These are phyloP conservation scores for Rhizoclosmatium globosum DNA, from an alignment of 192 early-diverging fungal species.

Conservation along the genomic window DNA sequence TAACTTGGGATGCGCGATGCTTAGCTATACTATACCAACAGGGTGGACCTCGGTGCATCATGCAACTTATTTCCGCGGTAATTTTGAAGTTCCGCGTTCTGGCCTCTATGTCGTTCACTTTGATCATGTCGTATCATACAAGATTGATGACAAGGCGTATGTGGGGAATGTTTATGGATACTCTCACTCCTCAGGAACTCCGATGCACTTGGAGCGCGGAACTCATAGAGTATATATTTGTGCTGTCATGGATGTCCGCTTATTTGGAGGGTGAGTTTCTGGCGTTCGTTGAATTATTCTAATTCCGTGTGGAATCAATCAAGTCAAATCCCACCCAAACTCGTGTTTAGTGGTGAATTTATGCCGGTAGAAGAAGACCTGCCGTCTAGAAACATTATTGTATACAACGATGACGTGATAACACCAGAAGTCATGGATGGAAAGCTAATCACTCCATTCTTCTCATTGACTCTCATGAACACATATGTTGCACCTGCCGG, in stretches of 20 bases:
- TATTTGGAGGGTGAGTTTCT: slow-evolving; percentile 64
- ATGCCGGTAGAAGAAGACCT: slow-evolving; percentile 12
- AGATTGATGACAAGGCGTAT: slow-evolving; percentile 64
- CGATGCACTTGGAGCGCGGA: slow-evolving; percentile 56
- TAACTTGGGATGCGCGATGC: not conserved
- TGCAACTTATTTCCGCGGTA: slow-evolving; percentile 53
- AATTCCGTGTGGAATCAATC: not conserved
- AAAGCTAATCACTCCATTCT: slow-evolving; percentile 48
- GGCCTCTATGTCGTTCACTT: slow-evolving; percentile 55
- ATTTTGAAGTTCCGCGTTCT: slow-evolving; percentile 43
- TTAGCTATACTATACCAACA: not conserved
- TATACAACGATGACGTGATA: slow-evolving; percentile 49
- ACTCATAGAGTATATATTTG: slow-evolving; percentile 64
- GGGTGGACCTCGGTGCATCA: slow-evolving; percentile 61
- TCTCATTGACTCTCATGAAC: slow-evolving; percentile 57
- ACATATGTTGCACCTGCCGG: slow-evolving; percentile 31
- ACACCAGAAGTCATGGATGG: slow-evolving; percentile 53
- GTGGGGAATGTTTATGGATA: slow-evolving; percentile 75
- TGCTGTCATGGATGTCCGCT: slow-evolving; percentile 71
- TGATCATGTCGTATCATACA: slow-evolving; percentile 67
- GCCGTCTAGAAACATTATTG: slow-evolving; percentile 36
- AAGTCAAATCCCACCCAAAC: slow-evolving; percentile 50
- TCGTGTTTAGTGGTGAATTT: slow-evolving; percentile 43
- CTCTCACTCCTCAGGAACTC: slow-evolving; percentile 46
- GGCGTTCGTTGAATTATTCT: slow-evolving; percentile 13